Conservation (phyloP, 768 basidiomycete genomes). For the Leccinum obscurum region DNA sequence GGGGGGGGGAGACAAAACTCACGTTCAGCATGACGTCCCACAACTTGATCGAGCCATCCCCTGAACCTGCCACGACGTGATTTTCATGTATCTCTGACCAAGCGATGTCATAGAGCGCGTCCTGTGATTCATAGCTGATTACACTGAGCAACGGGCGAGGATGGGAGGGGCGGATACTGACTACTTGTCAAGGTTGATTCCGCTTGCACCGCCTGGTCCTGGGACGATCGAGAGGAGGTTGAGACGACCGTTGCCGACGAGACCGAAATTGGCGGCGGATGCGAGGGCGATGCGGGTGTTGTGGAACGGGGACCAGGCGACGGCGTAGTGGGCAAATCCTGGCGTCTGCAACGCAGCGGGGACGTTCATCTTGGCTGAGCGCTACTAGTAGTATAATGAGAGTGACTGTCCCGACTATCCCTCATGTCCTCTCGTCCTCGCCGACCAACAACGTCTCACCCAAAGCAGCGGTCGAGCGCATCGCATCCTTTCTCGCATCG, state of each 20-base stretch:
- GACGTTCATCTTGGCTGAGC: conserved; percentile 35
- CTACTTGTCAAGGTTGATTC: conserved; percentile 64
- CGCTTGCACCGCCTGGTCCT: conserved; percentile 44
- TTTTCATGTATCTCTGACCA: conserved; percentile 97
- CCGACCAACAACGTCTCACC: conserved; percentile 40
- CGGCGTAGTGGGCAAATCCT: conserved; percentile 79
- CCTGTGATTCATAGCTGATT: conserved; percentile 82
- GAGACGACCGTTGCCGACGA: conserved; percentile 93
- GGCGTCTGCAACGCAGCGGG: conserved; percentile 67
- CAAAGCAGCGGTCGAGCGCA: conserved; percentile 42
- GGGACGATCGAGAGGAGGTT: conserved; percentile 59
- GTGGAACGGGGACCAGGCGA: conserved; percentile 88
- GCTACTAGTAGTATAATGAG: conserved; percentile 50
- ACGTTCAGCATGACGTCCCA: conserved; percentile 92
- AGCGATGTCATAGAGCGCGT: conserved; percentile 85
- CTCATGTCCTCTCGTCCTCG: conserved; percentile 47
- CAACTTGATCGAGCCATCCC: conserved; percentile 85
- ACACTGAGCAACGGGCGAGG: conserved; percentile 10
- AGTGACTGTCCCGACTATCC: conserved; percentile 74
- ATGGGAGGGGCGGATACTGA: conserved; percentile 39
- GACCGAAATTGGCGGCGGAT: conserved; percentile 89
- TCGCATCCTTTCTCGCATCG: conserved; percentile 61
- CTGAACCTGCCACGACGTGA: conserved; percentile 85
- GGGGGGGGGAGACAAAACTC: conserved; percentile 18
- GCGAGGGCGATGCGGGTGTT: conserved; percentile 72